Conservation (phyloP, 1,284 basidiomycete species). For the Serendipita sp. region DNA sequence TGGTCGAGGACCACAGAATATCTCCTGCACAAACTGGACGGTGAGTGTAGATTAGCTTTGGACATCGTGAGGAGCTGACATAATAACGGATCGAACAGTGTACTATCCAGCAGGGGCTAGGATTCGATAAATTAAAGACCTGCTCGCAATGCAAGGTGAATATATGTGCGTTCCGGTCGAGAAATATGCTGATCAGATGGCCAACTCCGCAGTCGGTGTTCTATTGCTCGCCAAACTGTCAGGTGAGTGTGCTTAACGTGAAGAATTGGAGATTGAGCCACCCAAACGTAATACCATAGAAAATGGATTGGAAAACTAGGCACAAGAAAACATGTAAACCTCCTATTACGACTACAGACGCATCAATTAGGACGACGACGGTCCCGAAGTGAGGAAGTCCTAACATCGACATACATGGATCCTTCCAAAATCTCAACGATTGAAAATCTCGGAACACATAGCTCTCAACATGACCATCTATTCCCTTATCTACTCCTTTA, state of each 20-base stretch:
- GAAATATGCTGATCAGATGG: background rate
- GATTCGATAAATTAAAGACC: background rate
- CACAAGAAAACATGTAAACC: background rate
- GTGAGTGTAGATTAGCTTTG: too few species aligned
- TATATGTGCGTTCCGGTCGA: background rate
- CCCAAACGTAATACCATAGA: background rate
- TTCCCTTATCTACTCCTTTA: too few species aligned
- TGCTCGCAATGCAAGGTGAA: background rate
- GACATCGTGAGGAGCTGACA: background rate
- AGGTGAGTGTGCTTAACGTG: background rate
- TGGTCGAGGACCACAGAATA: background rate
- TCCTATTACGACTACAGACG: too few species aligned
- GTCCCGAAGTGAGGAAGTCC: too few species aligned
- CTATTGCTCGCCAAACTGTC: background rate
- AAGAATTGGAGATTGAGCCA: background rate
- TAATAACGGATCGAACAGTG: background rate
- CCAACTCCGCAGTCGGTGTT: background rate
- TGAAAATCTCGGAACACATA: too few species aligned
- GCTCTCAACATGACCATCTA: too few species aligned
- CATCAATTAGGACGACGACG: too few species aligned
- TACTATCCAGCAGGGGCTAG: background rate
- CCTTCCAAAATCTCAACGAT: too few species aligned
- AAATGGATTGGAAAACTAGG: background rate
- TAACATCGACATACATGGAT: too few species aligned
- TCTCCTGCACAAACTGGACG: too few species aligned